Base-by-base conservation (phyloP, 2,329 filamentous ascomycete species). In the Stenocarpella maydis region DNA sequence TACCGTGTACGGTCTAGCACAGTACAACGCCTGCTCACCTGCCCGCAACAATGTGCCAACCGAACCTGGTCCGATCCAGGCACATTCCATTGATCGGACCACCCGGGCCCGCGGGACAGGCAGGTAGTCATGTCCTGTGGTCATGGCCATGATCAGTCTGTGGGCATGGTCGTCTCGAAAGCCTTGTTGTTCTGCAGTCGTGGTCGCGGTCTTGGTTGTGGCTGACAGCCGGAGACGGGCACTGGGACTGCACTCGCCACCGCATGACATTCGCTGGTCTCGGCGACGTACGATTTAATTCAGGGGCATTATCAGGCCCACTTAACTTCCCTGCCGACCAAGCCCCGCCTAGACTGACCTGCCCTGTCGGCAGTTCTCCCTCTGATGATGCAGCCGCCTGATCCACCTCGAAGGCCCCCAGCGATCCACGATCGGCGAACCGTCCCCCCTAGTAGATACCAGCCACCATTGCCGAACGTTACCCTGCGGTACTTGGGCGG, bases 401-500 rank as follows among this genome's bases (percentile, higher is more conserved):
- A 70, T 70, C 69, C 65, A 58, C 37, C 47, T 55, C 34, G 28
- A 65, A 43, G 17, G 37, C 37, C 63, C 52, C 47, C 49, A 37
- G 54, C 41, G 60, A 60, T 52, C 47, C 53, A 52, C 39, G 64
- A 70, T 70, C 55, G 54, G 64, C 65, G 43, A 67, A 58, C 65
- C 65, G 39, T 28, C 31, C 21, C 54, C 54, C 65, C 34, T 67
- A 63, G 58, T 63, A n/a, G n/a, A n/a, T n/a, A 58, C 52, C 60
- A 39, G 43, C 61, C 61, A 60, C 64, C 69, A 71, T 64, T 69
- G 61, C 67, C 66, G 69, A 67, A 58, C 67, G 69, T 58, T 64
- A 64, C 67, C 39, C 54, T 69, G 37, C 60, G 50, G 65, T 58
- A 65, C 49, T 65, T 68, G 66, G 24, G 31, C 55, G 61, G 61